Conservation (phyloP, 352 stramenopile species). For the Phytopythium kandeliae region DNA sequence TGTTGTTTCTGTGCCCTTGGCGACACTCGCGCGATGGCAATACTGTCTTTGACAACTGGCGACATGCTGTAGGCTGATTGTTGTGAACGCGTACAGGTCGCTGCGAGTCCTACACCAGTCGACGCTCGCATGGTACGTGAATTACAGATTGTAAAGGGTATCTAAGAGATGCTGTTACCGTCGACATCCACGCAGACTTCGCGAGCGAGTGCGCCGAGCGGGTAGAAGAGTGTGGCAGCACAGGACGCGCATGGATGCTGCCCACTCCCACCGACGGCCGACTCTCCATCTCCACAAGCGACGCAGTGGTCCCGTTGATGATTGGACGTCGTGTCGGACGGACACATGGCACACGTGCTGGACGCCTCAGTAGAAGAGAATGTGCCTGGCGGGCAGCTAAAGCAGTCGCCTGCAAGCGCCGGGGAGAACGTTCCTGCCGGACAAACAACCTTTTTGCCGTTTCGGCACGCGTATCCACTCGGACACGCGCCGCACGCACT, state of each 20-base stretch:
- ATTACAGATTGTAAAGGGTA: too few species aligned
- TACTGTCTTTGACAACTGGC: not conserved
- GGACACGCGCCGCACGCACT: slow-evolving; percentile 39
- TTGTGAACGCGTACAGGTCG: not conserved
- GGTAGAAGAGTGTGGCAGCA: slow-evolving; percentile 20
- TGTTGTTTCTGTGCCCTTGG: not conserved
- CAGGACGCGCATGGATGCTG: slow-evolving; percentile 54
- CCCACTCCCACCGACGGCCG: slow-evolving; percentile 17
- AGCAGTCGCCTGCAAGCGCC: slow-evolving; percentile 33
- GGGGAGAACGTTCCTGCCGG: slow-evolving; percentile 38
- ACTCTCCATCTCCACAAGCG: slow-evolving; percentile 33
- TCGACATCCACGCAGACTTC: slow-evolving; percentile 13
- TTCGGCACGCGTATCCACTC: slow-evolving; percentile 47
- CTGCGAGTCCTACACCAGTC: not conserved
- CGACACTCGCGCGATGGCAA: not conserved
- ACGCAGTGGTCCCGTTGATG: slow-evolving; percentile 39
- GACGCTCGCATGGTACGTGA: too few species aligned
- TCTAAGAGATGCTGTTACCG: not conserved
- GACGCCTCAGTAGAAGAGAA: slow-evolving; percentile 39
- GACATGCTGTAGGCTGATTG: not conserved
- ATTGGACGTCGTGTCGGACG: not conserved
- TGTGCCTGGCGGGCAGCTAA: slow-evolving; percentile 50
- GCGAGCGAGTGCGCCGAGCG: slow-evolving; percentile 6
- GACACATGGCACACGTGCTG: not conserved
- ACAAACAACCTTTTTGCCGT: slow-evolving; percentile 42